Percentiles rank a stretch among this genome's conserved stretches.
Evolutionary conservation across 371 early-diverging fungal genomes (phyloP).

Genomic region (Encephalitozoon cuniculi): DNA sequence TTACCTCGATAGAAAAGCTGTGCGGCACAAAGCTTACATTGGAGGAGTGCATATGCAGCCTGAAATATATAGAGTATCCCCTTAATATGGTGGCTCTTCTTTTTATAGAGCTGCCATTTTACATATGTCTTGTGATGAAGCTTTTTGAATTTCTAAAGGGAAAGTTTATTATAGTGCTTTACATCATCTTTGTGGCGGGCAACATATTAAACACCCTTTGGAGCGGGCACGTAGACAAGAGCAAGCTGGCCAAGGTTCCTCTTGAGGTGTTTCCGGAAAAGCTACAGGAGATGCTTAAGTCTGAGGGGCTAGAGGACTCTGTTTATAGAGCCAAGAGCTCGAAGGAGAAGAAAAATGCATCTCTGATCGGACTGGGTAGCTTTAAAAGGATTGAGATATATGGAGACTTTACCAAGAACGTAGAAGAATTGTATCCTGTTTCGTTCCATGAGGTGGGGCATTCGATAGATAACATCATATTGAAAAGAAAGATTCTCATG

Average conservation of each 20-base stretch:
- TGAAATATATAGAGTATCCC: background rate
- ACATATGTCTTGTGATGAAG: background rate
- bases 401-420: conserved; percentile 50
- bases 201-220: conserved; percentile 7
- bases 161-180: conserved; percentile 29
- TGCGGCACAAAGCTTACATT: background rate
- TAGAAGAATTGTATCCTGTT: conserved; percentile 52
- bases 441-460: conserved; percentile 62
- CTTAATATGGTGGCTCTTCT: background rate
- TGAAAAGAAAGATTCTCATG: conserved; percentile 53
- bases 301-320: conserved; percentile 37
- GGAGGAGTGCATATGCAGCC: background rate
- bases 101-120: background rate
- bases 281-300: conserved; percentile 42
- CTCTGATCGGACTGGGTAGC: conserved; percentile 51
- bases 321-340: conserved; percentile 42
- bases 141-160: conserved; percentile 4
- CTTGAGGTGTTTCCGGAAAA: conserved; percentile 29
- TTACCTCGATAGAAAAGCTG: background rate
- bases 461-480: conserved; percentile 56
- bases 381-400: conserved; percentile 55
- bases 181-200: background rate
- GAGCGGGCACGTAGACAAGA: conserved; percentile 6
- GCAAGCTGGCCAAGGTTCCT: conserved; percentile 33
- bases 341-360: conserved; percentile 51